Percentiles rank a stretch among this genome's conserved stretches.
Conservation (phyloP, 306 rosid species). For the Citrullus amarus region DNA sequence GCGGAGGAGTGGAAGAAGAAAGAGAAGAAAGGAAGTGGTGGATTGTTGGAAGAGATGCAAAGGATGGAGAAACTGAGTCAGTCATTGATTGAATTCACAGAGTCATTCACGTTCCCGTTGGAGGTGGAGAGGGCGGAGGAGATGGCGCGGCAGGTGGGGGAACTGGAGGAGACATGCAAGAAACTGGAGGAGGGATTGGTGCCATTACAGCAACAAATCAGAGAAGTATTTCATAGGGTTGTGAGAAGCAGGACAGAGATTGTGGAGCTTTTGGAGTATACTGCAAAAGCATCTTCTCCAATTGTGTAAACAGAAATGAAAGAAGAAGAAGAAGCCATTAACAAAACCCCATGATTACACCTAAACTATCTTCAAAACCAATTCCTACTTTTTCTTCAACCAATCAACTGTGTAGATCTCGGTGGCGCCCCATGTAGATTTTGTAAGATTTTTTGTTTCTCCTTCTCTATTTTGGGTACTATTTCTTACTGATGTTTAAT, state of each 20-base stretch:
- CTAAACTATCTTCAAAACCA: not conserved
- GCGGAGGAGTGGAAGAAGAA: constrained; percentile 92
- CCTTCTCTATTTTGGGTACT: not conserved
- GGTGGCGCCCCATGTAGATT: not conserved
- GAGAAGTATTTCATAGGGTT: constrained; percentile 74
- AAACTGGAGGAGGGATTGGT: constrained; percentile 79
- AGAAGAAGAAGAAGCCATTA: not conserved
- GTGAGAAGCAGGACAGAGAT: constrained; percentile 82
- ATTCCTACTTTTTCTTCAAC: not conserved
- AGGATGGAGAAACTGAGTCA: constrained; percentile 60
- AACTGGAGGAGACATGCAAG: constrained; percentile 53
- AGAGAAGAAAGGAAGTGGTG: constrained; percentile 70
- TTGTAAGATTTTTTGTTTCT: not conserved
- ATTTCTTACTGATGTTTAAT: not conserved
- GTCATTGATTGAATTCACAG: constrained; percentile 48
- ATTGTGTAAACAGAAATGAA: constrained; percentile 10
- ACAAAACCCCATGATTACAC: not conserved
- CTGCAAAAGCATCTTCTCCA: constrained; percentile 42
- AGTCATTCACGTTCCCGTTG: constrained; percentile 45
- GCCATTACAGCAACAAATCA: constrained; percentile 78
- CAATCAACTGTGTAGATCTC: not conserved
- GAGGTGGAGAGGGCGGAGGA: constrained; percentile 47
- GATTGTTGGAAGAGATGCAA: constrained; percentile 75
- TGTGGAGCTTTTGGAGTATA: constrained; percentile 53
- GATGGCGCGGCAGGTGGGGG: constrained; percentile 46